These are phyloP conservation scores for Sarocladiaceae sp. DNA, from an alignment of 2,329 filamentous ascomycete species.

Conservation along the genomic window DNA sequence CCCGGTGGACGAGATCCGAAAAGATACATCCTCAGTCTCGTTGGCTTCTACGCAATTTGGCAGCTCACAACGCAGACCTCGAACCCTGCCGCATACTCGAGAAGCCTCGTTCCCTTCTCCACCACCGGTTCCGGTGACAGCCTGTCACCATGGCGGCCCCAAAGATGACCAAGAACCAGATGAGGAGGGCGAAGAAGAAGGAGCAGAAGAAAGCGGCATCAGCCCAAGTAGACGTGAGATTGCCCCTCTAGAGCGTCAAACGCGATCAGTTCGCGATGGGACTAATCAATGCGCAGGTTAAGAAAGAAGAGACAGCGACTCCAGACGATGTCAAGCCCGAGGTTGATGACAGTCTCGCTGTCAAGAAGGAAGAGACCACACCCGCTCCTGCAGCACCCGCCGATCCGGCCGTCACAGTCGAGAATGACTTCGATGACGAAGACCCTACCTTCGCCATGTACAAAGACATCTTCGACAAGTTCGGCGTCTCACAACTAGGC, in stretches of 20 bases:
- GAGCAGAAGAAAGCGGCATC: constrained; percentile 60
- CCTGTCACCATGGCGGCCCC: constrained; percentile 47
- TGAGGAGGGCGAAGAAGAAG: constrained; percentile 91
- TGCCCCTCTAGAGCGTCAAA: neutral
- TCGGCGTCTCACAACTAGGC: constrained; percentile 54
- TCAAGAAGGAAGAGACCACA: constrained; percentile 18
- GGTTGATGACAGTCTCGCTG: constrained; percentile 9
- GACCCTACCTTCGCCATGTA: constrained; percentile 80
- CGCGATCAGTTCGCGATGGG: neutral
- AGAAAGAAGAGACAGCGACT: constrained; percentile 28
- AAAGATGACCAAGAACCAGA: constrained; percentile 91
- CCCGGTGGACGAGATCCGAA: constrained; percentile 27
- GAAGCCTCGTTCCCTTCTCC: constrained; percentile 18
- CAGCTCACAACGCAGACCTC: constrained; percentile 25
- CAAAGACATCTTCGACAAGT: constrained; percentile 75
- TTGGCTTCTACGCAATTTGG: constrained; percentile 28
- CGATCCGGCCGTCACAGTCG: constrained; percentile 26
- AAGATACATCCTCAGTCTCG: constrained; percentile 27
- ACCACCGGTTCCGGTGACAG: constrained; percentile 2
- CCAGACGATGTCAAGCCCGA: constrained; percentile 16
- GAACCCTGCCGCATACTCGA: constrained; percentile 17
- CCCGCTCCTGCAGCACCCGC: constrained; percentile 26
- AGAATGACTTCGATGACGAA: constrained; percentile 41
- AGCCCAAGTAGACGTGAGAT: constrained; percentile 45
- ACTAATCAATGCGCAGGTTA: constrained; percentile 28